Conservation (phyloP, 1,284 basidiomycete genomes). For the Termitomyces sp. region DNA sequence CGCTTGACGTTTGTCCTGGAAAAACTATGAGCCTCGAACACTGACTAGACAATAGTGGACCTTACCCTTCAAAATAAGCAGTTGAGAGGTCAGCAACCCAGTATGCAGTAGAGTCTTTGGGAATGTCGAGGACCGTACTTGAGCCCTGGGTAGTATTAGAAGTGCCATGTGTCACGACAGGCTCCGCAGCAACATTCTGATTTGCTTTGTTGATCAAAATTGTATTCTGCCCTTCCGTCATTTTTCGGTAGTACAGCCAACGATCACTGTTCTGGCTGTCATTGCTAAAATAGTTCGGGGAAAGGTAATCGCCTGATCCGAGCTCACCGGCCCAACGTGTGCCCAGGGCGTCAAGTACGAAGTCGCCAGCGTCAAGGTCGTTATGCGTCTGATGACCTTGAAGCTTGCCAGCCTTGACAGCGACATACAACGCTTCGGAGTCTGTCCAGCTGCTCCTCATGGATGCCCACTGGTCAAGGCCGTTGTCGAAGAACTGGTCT, state of each 20-base stretch:
- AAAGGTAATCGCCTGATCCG: constrained; percentile 82
- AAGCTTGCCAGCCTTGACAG: constrained; percentile 80
- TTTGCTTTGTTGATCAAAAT: constrained; percentile 76
- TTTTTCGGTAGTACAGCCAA: constrained; percentile 94
- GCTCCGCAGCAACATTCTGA: constrained; percentile 75
- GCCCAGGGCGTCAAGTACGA: constrained; percentile 92
- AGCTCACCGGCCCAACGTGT: constrained; percentile 95
- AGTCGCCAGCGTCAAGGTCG: constrained; percentile 90
- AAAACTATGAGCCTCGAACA: constrained; percentile 7
- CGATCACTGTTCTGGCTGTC: constrained; percentile 65
- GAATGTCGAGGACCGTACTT: constrained; percentile 63
- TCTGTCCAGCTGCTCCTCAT: constrained; percentile 95
- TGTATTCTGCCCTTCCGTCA: constrained; percentile 96
- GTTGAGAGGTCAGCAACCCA: constrained; percentile 77
- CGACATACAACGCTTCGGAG: constrained; percentile 77
- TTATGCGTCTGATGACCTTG: constrained; percentile 88
- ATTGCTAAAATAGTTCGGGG: constrained; percentile 65
- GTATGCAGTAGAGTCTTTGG: constrained; percentile 74
- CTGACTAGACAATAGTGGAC: constrained; percentile 14
- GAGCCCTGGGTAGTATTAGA: constrained; percentile 75
- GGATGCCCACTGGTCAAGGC: constrained; percentile 77
- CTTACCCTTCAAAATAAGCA: constrained; percentile 77
- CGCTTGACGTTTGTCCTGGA: constrained; percentile 65
- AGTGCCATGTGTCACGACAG: constrained; percentile 50
- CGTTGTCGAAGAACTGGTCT: constrained; percentile 77